Conservation (phyloP, 129 eudicot species). For the Chrysanthemum seticuspe region DNA sequence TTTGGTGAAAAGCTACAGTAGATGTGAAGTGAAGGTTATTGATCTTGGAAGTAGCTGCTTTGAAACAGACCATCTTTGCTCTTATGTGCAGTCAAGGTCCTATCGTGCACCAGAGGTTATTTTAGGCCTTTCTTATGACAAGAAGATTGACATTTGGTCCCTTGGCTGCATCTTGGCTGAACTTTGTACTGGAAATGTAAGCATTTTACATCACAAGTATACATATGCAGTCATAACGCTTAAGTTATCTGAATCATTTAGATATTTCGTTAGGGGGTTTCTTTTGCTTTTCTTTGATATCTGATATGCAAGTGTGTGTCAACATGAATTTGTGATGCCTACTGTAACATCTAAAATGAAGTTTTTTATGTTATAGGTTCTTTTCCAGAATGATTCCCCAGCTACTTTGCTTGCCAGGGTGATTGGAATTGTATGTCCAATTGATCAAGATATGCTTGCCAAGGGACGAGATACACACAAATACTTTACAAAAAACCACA, state of each 20-base stretch:
- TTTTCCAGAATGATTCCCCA: constrained; percentile 96
- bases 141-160: constrained; percentile 89
- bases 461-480: constrained; percentile 91
- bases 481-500: constrained; percentile 90
- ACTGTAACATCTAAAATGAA: neutral
- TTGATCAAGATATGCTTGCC: constrained; percentile 84
- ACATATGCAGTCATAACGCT: constrained; percentile 8
- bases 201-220: constrained; percentile 23
- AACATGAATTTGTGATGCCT: no score
- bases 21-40: constrained; percentile 91
- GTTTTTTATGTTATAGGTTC: constrained; percentile 50
- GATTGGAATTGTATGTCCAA: constrained; percentile 74
- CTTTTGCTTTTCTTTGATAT: neutral
- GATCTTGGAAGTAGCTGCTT: constrained; percentile 95
- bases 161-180: constrained; percentile 98
- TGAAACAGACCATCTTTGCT: constrained; percentile 92
- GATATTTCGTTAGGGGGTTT: neutral
- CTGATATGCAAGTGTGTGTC: no score
- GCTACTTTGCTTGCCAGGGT: constrained; percentile 96
- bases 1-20: constrained; percentile 90
- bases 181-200: constrained; percentile 93
- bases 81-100: constrained; percentile 91
- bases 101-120: constrained; percentile 95
- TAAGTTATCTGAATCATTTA: neutral
- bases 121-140: constrained; percentile 83